Evolutionary conservation across 2,329 filamentous ascomycete genomes (phyloP), one percentile per base, ranked within the genome.

Genomic region (Aspergillus fijiensis): DNA sequence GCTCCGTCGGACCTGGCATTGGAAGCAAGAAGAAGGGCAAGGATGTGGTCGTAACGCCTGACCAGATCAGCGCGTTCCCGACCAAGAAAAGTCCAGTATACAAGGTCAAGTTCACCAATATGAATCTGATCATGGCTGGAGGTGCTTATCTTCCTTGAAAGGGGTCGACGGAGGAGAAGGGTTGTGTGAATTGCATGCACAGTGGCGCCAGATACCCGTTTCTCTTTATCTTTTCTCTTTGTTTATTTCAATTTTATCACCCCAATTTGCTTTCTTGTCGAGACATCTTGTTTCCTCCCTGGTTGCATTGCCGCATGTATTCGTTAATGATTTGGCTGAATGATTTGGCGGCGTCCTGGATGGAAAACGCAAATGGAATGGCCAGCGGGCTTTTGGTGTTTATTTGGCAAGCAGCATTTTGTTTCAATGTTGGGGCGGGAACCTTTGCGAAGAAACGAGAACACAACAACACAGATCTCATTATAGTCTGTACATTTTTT

Each of bases 51-150:
- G 89, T 96, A 49, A 93, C 89, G 0, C 89, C 92, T 0, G 95
- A 99, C 72, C 95, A 98, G 77, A 96, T 99, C 77, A 92, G 87
- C 65, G 93, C 91, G 0, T 98, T 97, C 73, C 88, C 92, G 0
- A 98, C 95, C 4, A 99, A 99, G 84, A 96, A 96, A 79, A 94
- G 90, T 16, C 93, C 94, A 0, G 91, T 98, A 11, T 91, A 96
- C 77, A 95, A 94, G 77, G 93, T 96, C 57, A 87, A 89, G 70
- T 97, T 97, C 70, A 98, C 95, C 3, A 84, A 92, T 62, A 97
- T 96, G 91, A 99, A 99, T 74, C 77, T 98, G 65, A 89, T 97
- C 12, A 82, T 98, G 62, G 92, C 92, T 23, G 92, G 90, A 51
- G 92, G 93, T 47, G 85, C 84, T 42, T 88, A 87, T 76, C 71